Base-by-base conservation (phyloP, 495 filamentous ascomycete genomes). In the Penicillium psychrofluorescens region DNA sequence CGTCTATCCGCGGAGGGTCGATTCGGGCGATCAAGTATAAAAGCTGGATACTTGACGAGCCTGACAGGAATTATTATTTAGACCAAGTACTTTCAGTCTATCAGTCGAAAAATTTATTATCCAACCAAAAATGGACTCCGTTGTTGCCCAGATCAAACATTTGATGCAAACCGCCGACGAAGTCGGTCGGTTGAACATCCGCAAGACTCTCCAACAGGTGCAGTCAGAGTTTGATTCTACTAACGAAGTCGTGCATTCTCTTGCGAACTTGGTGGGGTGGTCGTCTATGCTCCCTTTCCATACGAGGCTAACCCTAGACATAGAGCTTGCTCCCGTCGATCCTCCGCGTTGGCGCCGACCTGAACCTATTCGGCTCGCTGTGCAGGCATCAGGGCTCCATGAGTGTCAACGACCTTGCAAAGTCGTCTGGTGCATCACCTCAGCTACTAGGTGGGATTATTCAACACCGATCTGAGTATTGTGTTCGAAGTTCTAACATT, bases 281-380 rank as follows among this genome's bases (percentile, higher is more conserved):
- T 11, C 38, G 8, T n/a, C 9, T 3, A 11, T 44, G 1, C 12
- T 0, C 16, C 12, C 3, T 6, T 11, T 27, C 30, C 12, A 11
- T 9, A 4, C 7, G 16, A 41, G 7, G 38, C 14, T 7, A 27
- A 31, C 38, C 4, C 44, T n/a, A n/a, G 28, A 13, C n/a, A 8
- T 13, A 66, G 63, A 44, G 43, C n/a, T 11, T 63, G 4, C 41
- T 49, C 6, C 41, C 50, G 29, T 48, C 51, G 5, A 46, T 52
- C 15, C 37, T 63, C 13, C 58, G 62, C 36, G 32, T 70, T 11
- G 61, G 58, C 0, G 46, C 60, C 9, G 65, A 75, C 15, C 38
- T 69, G 8, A 53, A 53, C 6, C 16, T 75, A 0, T 70, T 76
- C 36, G 44, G 54, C 1, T 16, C 43, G 0, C 50, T 75, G 12